A percentile compares a stretch with the other conserved stretches of the same genome.
Evolutionary conservation across 1,284 basidiomycete species (phyloP).

Genomic region (Cryptococcus deneoformans): DNA sequence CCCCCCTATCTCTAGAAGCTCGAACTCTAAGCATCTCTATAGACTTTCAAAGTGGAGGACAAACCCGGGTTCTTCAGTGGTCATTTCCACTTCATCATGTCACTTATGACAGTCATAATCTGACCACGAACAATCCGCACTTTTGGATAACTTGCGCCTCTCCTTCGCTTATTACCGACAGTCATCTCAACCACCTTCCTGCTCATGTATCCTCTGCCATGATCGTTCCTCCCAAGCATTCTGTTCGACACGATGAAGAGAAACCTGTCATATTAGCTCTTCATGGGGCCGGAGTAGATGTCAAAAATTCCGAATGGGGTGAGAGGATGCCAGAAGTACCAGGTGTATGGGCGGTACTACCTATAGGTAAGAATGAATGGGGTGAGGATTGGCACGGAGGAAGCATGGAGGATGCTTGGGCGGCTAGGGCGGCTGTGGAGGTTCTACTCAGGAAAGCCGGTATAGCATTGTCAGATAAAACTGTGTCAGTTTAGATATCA

Average conservation of each 20-base stretch:
- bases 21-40: constrained; percentile 1
- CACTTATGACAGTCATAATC: background rate
- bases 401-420: constrained; percentile 40
- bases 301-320: constrained; percentile 2
- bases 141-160: constrained; percentile 33
- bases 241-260: background rate
- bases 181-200: constrained; percentile 8
- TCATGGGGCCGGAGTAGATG: constrained; percentile 48
- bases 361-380: constrained; percentile 46
- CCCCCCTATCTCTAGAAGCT: background rate
- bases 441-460: constrained; percentile 9
- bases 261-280: constrained; percentile 37
- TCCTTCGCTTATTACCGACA: background rate
- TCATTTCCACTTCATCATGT: background rate
- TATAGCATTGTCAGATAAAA: constrained; percentile 17
- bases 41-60: constrained; percentile 1
- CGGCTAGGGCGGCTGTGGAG: constrained; percentile 28
- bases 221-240: constrained; percentile 22
- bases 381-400: constrained; percentile 50
- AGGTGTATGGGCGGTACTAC: constrained; percentile 38
- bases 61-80: too few species aligned
- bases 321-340: constrained; percentile 22
- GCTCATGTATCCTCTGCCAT: constrained; percentile 29
- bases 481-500: constrained; percentile 11
- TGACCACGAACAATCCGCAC: background rate